phyloP scores from a whole-genome alignment of 2,329 filamentous ascomycete species.

The Aspergillus arachidicola region DNA sequence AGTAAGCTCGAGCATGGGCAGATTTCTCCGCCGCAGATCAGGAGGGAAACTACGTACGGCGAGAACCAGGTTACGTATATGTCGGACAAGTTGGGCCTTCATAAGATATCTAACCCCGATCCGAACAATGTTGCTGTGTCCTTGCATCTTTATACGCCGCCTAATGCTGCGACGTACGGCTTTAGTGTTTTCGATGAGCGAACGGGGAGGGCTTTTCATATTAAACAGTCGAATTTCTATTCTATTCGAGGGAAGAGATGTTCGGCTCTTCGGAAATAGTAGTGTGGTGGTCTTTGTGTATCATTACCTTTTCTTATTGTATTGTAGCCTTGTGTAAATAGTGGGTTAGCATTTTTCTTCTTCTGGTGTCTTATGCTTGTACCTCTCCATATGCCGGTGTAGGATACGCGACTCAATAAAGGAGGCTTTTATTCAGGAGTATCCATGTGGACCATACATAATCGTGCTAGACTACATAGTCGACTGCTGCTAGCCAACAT shows the following conservation, averaged over 20 bases:
- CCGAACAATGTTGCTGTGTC: constrained; percentile 76
- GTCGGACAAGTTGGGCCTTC: constrained; percentile 82
- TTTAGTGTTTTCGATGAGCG: constrained; percentile 79
- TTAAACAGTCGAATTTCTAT: constrained; percentile 72
- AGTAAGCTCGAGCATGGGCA: constrained; percentile 49
- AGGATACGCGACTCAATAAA: not conserved
- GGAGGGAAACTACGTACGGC: constrained; percentile 67
- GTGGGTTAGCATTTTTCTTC: not conserved
- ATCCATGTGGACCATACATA: not conserved
- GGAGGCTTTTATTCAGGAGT: not conserved
- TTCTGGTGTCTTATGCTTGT: not conserved
- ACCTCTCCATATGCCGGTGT: not conserved
- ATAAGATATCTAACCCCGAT: constrained; percentile 77
- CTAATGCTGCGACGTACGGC: constrained; percentile 80
- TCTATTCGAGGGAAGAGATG: constrained; percentile 56
- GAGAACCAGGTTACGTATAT: constrained; percentile 84
- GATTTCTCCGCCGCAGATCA: constrained; percentile 60
- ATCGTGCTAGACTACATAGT: not conserved
- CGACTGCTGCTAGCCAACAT: not conserved
- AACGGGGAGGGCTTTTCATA: constrained; percentile 73
- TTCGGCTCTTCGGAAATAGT: constrained; percentile 6
- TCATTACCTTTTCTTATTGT: not conserved
- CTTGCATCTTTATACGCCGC: constrained; percentile 84
- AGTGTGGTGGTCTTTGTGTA: not conserved
- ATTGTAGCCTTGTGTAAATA: not conserved